Evolutionary conservation across 306 rosid genomes (phyloP).

Genomic region (Astragalus glycyphyllos): DNA sequence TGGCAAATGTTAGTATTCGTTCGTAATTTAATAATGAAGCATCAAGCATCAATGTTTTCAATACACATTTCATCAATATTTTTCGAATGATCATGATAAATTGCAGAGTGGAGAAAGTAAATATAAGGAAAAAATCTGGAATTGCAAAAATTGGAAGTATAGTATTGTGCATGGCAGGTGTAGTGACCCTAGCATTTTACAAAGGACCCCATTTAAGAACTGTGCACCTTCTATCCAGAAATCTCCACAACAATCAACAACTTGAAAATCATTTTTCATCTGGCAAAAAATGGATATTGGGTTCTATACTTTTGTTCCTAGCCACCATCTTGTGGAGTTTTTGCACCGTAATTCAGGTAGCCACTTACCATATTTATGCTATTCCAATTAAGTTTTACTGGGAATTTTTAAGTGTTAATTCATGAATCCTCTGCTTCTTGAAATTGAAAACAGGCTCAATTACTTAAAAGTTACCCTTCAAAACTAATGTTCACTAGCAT

Average conservation of each 20-base stretch:
- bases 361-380: slow-evolving; percentile 13
- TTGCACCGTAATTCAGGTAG: slow-evolving; percentile 69
- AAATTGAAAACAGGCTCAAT: slow-evolving; percentile 48
- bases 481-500: slow-evolving; percentile 52
- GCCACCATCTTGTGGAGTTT: slow-evolving; percentile 54
- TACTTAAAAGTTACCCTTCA: slow-evolving; percentile 58
- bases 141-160: slow-evolving; percentile 61
- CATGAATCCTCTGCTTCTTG: neutral
- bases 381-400: neutral
- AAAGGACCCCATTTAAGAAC: slow-evolving; percentile 58
- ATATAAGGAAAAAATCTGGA: slow-evolving; percentile 53
- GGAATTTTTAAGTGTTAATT: neutral
- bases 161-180: slow-evolving; percentile 58
- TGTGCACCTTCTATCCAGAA: slow-evolving; percentile 22
- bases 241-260: slow-evolving; percentile 30
- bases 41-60: no score
- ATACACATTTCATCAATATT: no score
- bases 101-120: slow-evolving; percentile 64
- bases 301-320: slow-evolving; percentile 52
- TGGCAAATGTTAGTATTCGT: no score
- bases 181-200: slow-evolving; percentile 61
- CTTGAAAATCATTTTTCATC: slow-evolving; percentile 46
- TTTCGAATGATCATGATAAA: neutral
- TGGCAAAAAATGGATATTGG: slow-evolving; percentile 56
- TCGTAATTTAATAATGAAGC: no score